Evolutionary conservation across 1,139 yeast genomes (phyloP), one percentile per base, ranked within the genome.

Genomic region (Tardiomyces depauwii): DNA sequence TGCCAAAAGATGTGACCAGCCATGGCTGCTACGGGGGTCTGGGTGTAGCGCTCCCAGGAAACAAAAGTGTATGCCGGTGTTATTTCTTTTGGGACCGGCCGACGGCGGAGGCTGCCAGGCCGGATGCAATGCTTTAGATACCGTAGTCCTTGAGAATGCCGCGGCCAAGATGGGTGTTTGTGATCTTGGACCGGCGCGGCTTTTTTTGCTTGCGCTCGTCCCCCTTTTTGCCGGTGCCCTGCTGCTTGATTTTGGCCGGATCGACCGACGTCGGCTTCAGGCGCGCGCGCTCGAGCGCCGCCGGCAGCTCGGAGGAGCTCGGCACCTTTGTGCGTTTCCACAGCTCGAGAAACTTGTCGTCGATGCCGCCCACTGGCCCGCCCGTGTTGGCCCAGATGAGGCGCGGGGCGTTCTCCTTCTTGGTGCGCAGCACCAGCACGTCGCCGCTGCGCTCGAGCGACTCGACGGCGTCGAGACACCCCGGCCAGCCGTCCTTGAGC

Each of bases 261-360:
- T 93, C 98, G 14, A 91, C 94, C 56, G 94, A 86, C 0, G 98
- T 89, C 6, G 98, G 98, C 63, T 89, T 93, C 62, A 91, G 75
- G 25, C 96, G 93, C 51, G 86, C 81, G 54, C 81, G 88, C 49
- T 83, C 76, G 52, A 93, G 72, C 47, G 80, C 78, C 47, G 81
- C 78, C 41, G 94, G 95, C 53, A 93, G 70, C 49, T 82, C 88
- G 47, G 85, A 82, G 19, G 82, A 78, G 28, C 82, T 82, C 2
- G 98, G 98, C 30, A 91, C 73, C 58, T 79, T 80, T 13, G 87
- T 81, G 39, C 69, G 68, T 47, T 76, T 73, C 98, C 98, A 93
- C 74, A 84, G 76, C 40, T 72, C 73, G 45, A 80, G 80, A 61
- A 87, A 91, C 56, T 87, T 95, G n/a, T 78, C 81, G 56, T 86